These are phyloP conservation scores for Wickerhamiella kurtzmanii DNA, from an alignment of 805 yeast genomes.

Conservation along the genomic window DNA sequence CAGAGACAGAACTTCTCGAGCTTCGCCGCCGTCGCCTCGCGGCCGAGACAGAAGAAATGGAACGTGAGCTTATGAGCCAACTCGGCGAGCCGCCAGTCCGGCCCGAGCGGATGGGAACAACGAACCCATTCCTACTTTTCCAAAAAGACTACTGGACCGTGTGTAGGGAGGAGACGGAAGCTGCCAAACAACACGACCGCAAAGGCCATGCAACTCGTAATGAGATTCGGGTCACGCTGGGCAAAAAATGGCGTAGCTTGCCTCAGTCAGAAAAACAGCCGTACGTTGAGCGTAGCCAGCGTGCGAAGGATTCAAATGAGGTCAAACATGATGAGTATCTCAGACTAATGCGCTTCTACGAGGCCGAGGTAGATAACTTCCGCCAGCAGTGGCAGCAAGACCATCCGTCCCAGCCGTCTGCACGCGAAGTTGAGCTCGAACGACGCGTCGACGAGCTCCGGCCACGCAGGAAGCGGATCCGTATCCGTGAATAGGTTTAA, in stretches of 20 bases:
- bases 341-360: conserved; percentile 24
- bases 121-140: conserved; percentile 30
- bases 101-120: conserved; percentile 28
- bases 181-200: conserved; percentile 20
- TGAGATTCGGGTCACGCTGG: conserved; percentile 30
- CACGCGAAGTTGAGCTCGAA: conserved; percentile 17
- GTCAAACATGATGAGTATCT: conserved; percentile 25
- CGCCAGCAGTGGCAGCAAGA: conserved; percentile 28
- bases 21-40: conserved; percentile 21
- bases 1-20: conserved; percentile 20
- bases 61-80: conserved; percentile 25
- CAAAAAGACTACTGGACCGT: conserved; percentile 32
- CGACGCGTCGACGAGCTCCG: conserved; percentile 8
- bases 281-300: conserved; percentile 25
- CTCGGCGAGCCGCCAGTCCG: conserved; percentile 28
- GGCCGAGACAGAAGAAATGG: conserved; percentile 24
- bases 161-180: conserved; percentile 27
- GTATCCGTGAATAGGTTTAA: conserved; percentile 7
- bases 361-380: conserved; percentile 28
- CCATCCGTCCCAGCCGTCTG: conserved; percentile 19
- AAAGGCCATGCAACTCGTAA: conserved; percentile 27
- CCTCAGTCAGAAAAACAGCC: conserved; percentile 28
- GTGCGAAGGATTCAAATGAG: conserved; percentile 25
- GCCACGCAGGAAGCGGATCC: conserved; percentile 11
- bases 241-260: conserved; percentile 30